These are phyloP conservation scores for Brettanomyces naardenensis DNA, from an alignment of 805 yeast genomes.

Conservation along the genomic window DNA sequence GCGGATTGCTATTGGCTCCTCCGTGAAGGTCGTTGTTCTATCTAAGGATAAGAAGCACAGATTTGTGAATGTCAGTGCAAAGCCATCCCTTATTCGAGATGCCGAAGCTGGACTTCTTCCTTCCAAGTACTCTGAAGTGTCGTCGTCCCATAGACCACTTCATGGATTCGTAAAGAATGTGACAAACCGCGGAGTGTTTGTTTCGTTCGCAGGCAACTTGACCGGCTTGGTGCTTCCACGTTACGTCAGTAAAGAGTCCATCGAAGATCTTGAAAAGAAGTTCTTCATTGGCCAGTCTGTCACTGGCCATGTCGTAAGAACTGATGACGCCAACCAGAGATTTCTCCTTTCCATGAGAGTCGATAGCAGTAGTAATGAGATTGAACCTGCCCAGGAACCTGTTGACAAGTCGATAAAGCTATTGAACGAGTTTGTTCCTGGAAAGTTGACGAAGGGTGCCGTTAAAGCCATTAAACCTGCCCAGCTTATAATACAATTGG, in stretches of 20 bases:
- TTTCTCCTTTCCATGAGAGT: constrained; percentile 58
- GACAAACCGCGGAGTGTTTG: constrained; percentile 76
- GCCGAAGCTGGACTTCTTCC: constrained; percentile 54
- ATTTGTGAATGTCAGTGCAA: constrained; percentile 55
- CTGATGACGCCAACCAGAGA: constrained; percentile 63
- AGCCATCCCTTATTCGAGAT: constrained; percentile 58
- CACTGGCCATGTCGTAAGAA: constrained; percentile 53
- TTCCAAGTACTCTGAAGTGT: constrained; percentile 47
- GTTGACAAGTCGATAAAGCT: constrained; percentile 44
- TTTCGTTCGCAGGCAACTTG: constrained; percentile 70
- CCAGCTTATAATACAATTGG: constrained; percentile 67
- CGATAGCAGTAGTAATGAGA: constrained; percentile 12
- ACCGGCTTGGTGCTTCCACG: constrained; percentile 79
- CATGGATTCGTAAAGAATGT: constrained; percentile 75
- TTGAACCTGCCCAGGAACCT: constrained; percentile 42
- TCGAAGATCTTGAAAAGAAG: constrained; percentile 43
- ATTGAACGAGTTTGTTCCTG: constrained; percentile 48
- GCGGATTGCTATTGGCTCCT: constrained; percentile 53
- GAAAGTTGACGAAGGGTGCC: constrained; percentile 51
- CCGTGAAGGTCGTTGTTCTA: constrained; percentile 51
- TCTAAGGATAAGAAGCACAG: constrained; percentile 58
- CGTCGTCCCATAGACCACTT: constrained; percentile 36
- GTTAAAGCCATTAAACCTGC: constrained; percentile 60
- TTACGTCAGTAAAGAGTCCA: constrained; percentile 49
- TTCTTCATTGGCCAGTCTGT: constrained; percentile 68